Percentiles rank a stretch among this genome's conserved stretches.
These are phyloP conservation scores for Quercus tomentella DNA, from an alignment of 331 rosid species.

Conservation along the genomic window DNA sequence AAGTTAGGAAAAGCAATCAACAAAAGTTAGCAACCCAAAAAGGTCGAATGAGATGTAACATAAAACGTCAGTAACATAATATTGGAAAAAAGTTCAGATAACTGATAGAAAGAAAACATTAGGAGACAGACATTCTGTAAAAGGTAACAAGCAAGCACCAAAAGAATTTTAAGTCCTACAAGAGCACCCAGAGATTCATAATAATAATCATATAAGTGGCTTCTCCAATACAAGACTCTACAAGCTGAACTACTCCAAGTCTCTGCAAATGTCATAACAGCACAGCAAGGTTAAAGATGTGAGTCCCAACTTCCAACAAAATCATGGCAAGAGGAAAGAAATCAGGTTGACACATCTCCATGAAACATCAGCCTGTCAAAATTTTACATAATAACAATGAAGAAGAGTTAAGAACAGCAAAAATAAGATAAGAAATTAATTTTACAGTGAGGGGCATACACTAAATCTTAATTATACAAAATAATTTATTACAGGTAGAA, in stretches of 20 bases:
- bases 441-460: constrained; percentile 2
- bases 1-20: constrained; percentile 30
- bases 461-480: background rate
- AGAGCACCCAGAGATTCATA: constrained; percentile 22
- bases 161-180: constrained; percentile 42
- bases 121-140: constrained; percentile 43
- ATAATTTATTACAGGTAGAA: background rate
- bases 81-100: constrained; percentile 28
- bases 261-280: constrained; percentile 98
- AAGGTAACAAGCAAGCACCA: constrained; percentile 30
- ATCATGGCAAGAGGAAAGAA: constrained; percentile 99
- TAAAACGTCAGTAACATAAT: constrained; percentile 32
- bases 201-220: constrained; percentile 29
- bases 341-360: constrained; percentile 99
- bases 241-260: constrained; percentile 44
- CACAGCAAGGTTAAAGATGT: constrained; percentile 99
- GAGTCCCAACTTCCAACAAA: constrained; percentile 99
- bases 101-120: constrained; percentile 39
- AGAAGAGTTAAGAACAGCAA: constrained; percentile 57
- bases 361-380: constrained; percentile 99
- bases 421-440: constrained; percentile 21
- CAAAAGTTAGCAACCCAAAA: constrained; percentile 22
- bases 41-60: constrained; percentile 9
- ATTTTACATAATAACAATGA: constrained; percentile 59
- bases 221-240: constrained; percentile 39